These are phyloP conservation scores for Platanthera guangdongensis DNA, from an alignment of 106 monocot species.

Conservation along the genomic window DNA sequence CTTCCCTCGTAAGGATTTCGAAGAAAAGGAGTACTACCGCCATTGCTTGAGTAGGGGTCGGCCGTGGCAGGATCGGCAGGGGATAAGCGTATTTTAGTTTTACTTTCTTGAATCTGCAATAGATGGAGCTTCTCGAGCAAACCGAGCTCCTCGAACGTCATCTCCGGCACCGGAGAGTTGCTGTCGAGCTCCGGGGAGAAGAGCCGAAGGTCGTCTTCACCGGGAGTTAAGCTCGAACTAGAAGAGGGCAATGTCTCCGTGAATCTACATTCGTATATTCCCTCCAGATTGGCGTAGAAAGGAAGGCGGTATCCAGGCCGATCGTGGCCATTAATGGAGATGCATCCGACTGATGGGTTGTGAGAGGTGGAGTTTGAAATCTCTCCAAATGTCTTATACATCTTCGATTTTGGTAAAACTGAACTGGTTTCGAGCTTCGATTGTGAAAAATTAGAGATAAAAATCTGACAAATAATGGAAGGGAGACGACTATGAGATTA, in stretches of 20 bases:
- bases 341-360: no score
- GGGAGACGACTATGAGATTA: not conserved
- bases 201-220: not conserved
- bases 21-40: not conserved
- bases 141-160: not conserved
- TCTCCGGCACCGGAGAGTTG: not conserved
- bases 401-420: not conserved
- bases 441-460: not conserved
- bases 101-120: not conserved
- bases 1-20: not conserved
- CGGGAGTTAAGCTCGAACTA: not conserved
- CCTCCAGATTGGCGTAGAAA: not conserved
- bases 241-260: not conserved
- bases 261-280: not conserved
- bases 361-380: slow-evolving; percentile 1
- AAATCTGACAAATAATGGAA: not conserved
- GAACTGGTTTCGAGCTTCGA: not conserved
- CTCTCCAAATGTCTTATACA: not conserved
- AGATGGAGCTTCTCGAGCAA: not conserved
- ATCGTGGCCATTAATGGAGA: not conserved
- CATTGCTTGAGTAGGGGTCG: not conserved
- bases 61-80: not conserved
- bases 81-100: not conserved
- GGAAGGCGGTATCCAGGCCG: not conserved
- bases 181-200: not conserved